phyloP scores from a whole-genome alignment of 2,329 filamentous ascomycete genomes.

The Penicillium sp. region DNA sequence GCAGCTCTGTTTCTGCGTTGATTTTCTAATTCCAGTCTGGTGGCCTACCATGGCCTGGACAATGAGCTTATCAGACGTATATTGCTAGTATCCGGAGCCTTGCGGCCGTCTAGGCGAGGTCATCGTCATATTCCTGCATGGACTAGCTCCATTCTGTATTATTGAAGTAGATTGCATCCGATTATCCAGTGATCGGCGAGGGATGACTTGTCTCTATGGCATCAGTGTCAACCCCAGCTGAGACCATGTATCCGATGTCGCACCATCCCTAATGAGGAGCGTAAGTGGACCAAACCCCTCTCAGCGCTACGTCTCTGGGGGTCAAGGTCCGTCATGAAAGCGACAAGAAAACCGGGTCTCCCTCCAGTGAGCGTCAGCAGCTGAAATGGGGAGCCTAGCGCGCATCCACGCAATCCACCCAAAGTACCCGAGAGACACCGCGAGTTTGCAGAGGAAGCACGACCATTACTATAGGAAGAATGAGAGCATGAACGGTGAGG shows the following conservation, averaged over 20 bases:
- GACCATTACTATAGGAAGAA: not conserved
- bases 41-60: not conserved
- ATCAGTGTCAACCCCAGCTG: constrained; percentile 6
- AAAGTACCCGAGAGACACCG: not conserved
- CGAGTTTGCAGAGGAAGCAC: not conserved
- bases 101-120: not conserved
- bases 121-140: not conserved
- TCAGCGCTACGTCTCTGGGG: constrained; percentile 4
- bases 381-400: constrained; percentile 24
- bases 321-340: not conserved
- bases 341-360: not conserved
- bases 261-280: not conserved
- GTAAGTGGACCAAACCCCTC: not conserved
- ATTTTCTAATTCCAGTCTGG: not conserved
- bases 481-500: not conserved
- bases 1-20: not conserved
- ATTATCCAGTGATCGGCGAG: not conserved
- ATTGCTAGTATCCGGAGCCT: not conserved
- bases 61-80: not conserved
- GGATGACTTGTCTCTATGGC: not conserved
- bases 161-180: not conserved
- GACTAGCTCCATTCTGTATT: not conserved
- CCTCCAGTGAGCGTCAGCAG: constrained; percentile 20
- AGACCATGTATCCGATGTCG: not conserved
- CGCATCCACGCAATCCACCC: not conserved